Evolutionary conservation across 495 filamentous ascomycete species (phyloP).

Genomic region (Xylaria telfairii): DNA sequence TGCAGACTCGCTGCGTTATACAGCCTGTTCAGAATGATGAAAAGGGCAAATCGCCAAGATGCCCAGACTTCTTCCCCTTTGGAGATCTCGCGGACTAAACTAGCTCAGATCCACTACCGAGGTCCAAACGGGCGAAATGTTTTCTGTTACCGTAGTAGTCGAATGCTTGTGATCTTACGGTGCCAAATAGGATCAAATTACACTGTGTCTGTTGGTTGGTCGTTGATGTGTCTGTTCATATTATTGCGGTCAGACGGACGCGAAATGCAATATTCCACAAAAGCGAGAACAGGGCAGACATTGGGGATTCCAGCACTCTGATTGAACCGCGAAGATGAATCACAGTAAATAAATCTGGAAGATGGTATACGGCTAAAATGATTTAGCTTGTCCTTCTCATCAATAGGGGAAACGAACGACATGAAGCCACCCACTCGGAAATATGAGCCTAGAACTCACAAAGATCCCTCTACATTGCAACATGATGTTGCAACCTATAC

Average conservation of each 20-base stretch:
- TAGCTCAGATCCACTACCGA: slow-evolving; percentile 5
- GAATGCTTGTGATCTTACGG: slow-evolving; percentile 2
- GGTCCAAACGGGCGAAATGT: background rate
- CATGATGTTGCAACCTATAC: slow-evolving; percentile 3
- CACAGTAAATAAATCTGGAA: background rate
- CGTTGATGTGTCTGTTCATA: background rate
- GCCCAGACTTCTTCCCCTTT: background rate
- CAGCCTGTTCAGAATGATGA: background rate
- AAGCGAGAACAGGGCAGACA: background rate
- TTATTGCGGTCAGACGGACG: background rate
- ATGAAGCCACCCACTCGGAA: background rate
- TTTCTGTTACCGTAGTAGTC: background rate
- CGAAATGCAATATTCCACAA: background rate
- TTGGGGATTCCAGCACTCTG: background rate
- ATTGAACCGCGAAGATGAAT: background rate
- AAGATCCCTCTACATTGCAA: background rate
- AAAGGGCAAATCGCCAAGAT: background rate
- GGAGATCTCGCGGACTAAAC: background rate
- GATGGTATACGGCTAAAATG: background rate
- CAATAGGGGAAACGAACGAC: background rate
- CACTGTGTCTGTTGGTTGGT: background rate
- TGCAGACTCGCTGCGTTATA: background rate
- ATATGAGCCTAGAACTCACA: background rate
- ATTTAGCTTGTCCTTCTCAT: background rate
- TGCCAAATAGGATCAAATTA: background rate